Conservation (phyloP, 2,329 filamentous ascomycete species). For the Fusarium tjaetaba region DNA sequence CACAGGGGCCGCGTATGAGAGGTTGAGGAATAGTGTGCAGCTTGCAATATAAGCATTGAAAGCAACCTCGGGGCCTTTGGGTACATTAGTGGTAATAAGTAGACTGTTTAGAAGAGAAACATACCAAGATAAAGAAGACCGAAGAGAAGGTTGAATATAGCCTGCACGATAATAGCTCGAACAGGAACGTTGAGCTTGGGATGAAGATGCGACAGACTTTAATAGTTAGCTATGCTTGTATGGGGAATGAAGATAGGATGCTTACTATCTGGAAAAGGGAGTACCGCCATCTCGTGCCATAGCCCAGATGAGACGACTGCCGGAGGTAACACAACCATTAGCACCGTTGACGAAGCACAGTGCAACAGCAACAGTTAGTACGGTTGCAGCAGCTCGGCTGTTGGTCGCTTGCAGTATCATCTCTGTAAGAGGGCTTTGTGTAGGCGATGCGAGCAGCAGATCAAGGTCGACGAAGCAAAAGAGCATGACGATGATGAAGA, state of each 20-base stretch:
- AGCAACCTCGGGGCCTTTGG: conserved; percentile 52
- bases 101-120: fast-evolving
- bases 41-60: conserved; percentile 58
- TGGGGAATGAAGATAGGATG: fast-evolving
- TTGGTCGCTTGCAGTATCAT: conserved; percentile 55
- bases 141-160: conserved; percentile 56
- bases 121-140: conserved; percentile 54
- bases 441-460: conserved; percentile 49
- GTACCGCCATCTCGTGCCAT: conserved; percentile 59
- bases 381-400: conserved; percentile 51
- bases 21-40: conserved; percentile 57
- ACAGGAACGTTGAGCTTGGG: conserved; percentile 55
- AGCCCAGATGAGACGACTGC: conserved; percentile 55
- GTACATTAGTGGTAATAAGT: background rate
- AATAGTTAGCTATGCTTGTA: background rate
- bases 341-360: conserved; percentile 59
- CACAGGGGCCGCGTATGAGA: conserved; percentile 57
- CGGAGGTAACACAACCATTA: conserved; percentile 55
- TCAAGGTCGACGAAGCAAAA: conserved; percentile 54
- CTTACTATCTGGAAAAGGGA: conserved; percentile 44
- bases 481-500: conserved; percentile 55
- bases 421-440: conserved; percentile 58
- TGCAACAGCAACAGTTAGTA: conserved; percentile 54
- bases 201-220: conserved; percentile 48
- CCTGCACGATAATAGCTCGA: conserved; percentile 53